A percentile compares a stretch with the other conserved stretches of the same genome.
These are phyloP conservation scores for Aspergillus ustus DNA, from an alignment of 2,329 filamentous ascomycete species.

Conservation along the genomic window DNA sequence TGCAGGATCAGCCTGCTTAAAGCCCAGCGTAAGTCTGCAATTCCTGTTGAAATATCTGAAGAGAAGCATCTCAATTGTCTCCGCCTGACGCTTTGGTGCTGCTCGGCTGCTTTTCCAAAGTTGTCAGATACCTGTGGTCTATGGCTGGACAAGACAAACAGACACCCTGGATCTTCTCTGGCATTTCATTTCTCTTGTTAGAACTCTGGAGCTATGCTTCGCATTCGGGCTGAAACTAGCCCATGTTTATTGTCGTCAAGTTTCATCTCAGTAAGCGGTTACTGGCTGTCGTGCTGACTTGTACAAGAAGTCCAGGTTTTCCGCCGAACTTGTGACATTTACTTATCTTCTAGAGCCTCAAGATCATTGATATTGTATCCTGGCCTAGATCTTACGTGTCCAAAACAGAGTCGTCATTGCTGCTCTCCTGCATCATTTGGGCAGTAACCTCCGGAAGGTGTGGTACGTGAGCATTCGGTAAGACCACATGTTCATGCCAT, in stretches of 20 bases:
- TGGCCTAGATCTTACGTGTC: not conserved
- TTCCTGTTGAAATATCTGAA: not conserved
- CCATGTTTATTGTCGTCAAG: not conserved
- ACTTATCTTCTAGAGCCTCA: not conserved
- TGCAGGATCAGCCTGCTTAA: not conserved
- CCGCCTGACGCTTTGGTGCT: not conserved
- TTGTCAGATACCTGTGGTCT: constrained; percentile 1
- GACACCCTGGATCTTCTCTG: not conserved
- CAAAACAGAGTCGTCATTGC: not conserved
- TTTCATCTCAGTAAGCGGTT: not conserved
- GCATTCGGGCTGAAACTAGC: not conserved
- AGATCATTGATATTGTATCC: not conserved
- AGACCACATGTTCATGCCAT: constrained; percentile 1
- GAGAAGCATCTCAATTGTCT: not conserved
- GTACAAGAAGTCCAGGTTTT: not conserved
- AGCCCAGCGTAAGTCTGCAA: not conserved
- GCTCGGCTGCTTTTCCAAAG: not conserved
- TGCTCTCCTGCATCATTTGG: constrained; percentile 6
- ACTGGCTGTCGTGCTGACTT: constrained; percentile 6
- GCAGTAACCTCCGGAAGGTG: constrained; percentile 5
- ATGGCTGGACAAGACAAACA: not conserved
- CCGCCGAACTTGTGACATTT: not conserved
- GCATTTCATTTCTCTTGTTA: not conserved
- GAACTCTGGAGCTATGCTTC: not conserved
- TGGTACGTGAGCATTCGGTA: constrained; percentile 14